Conservation (phyloP, 305 asterid genomes). For the Fraxinus velutina region DNA sequence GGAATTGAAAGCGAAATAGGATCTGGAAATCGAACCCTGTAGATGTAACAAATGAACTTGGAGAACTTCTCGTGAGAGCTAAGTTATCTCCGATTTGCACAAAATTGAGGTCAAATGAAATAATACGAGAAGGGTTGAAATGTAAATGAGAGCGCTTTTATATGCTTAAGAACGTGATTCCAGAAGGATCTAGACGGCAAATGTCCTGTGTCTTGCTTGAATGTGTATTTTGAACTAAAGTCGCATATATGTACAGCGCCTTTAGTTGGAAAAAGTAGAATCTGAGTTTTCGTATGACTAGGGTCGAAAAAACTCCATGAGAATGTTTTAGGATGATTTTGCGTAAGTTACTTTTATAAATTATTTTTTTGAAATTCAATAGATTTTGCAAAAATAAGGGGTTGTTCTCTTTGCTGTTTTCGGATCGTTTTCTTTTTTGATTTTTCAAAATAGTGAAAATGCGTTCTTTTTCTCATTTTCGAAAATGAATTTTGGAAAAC, state of each 20-base stretch:
- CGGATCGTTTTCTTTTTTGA: no score
- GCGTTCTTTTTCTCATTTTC: no score
- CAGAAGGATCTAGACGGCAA: neutral
- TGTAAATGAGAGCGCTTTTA: neutral
- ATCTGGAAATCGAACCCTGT: constrained; percentile 28
- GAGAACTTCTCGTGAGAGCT: neutral
- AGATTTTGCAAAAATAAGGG: neutral
- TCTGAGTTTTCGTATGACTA: neutral
- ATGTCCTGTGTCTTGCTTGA: neutral
- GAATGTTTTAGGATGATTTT: neutral
- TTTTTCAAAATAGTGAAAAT: no score
- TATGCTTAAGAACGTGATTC: neutral
- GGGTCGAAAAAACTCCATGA: no score
- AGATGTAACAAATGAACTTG: constrained; percentile 8
- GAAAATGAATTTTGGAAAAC: no score
- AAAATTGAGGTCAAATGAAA: neutral
- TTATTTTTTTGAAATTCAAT: neutral
- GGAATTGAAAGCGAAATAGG: constrained; percentile 4
- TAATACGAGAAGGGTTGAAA: neutral
- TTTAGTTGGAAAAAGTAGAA: neutral
- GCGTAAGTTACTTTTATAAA: neutral
- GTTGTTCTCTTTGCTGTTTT: no score
- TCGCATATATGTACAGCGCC: neutral
- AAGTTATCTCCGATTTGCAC: neutral
- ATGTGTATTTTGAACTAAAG: neutral